phyloP scores from a whole-genome alignment of 2,329 filamentous ascomycete genomes.

The Tolypocladium pustulatum region DNA sequence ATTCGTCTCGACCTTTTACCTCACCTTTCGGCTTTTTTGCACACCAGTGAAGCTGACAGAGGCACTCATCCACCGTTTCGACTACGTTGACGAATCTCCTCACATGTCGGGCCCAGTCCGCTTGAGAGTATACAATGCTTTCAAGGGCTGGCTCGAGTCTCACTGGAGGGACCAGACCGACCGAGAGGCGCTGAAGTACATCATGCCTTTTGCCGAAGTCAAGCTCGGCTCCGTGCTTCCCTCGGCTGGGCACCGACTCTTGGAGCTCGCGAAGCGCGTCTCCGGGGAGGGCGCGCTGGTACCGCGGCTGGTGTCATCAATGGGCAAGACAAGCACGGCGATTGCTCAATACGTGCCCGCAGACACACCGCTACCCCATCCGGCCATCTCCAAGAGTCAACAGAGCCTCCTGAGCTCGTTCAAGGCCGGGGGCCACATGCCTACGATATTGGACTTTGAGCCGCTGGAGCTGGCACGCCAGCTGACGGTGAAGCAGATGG shows the following conservation, averaged over 20 bases:
- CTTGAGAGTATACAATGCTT: constrained; percentile 85
- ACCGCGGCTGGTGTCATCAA: constrained; percentile 71
- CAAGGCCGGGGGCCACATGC: constrained; percentile 58
- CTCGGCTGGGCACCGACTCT: constrained; percentile 67
- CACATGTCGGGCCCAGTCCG: constrained; percentile 70
- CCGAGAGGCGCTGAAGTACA: constrained; percentile 61
- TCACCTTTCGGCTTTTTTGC: constrained; percentile 91
- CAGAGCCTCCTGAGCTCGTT: constrained; percentile 60
- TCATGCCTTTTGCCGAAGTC: constrained; percentile 68
- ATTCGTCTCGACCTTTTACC: constrained; percentile 90
- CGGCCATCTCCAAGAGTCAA: constrained; percentile 67
- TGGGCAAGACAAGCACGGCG: constrained; percentile 77
- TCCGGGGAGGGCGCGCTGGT: constrained; percentile 65
- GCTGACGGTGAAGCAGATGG: constrained; percentile 84
- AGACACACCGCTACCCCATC: constrained; percentile 60
- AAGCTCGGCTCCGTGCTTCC: constrained; percentile 61
- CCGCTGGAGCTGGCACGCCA: constrained; percentile 85
- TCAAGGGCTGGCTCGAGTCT: constrained; percentile 95
- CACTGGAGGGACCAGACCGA: constrained; percentile 86
- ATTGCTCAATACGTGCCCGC: constrained; percentile 59
- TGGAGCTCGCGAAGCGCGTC: constrained; percentile 72
- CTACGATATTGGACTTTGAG: constrained; percentile 82
- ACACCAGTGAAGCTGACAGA: constrained; percentile 69
- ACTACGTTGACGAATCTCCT: constrained; percentile 74
- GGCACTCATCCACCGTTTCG: constrained; percentile 80